Evolutionary conservation across 495 filamentous ascomycete species (phyloP), one percentile per base, ranked within the genome.

Genomic region (Pyronema domesticum): DNA sequence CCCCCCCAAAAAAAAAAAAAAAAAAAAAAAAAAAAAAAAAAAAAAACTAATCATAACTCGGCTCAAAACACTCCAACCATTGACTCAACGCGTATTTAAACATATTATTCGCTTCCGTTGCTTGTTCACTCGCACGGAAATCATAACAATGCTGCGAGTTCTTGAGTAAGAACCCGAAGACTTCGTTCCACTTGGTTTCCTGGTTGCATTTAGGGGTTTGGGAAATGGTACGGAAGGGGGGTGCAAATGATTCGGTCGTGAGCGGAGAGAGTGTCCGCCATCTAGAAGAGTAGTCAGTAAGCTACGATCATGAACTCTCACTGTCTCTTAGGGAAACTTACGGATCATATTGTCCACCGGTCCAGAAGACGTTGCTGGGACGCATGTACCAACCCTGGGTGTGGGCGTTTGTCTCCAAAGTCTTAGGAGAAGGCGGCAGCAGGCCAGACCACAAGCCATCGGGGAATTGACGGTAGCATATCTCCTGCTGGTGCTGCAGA

Each of bases 351-450:
- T 78, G 69, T 0, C 76, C 76, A 11, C 69, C 73, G 35, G 65
- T 73, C 64, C 71, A 78, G 62, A 74, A 78, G 5, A 70, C 67
- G 49, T 79, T 77, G 18, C 77, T 75, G n/a, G 76, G 77, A 18
- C 75, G 71, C 42, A 78, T 74, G 34, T 59, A 53, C 78, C 78
- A 80, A 36, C 76, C 77, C 15, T 75, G 74, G 30, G 71, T 74
- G 54, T 68, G 48, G 5, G 30, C 35, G 57, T 79, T 79, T n/a
- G 68, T 63, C 3, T 57, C 58, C 0, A 69, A 61, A 0, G 60
- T 59, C 46, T 60, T 61, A 1, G 76, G 74, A 11, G 59, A 58
- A 18, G 58, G 13, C 2, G 76, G 75, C 13, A 80, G 59, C 6
- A 74, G 53, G 3, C 73, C 74, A 11, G 57, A 65, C 11, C 63